Conservation (phyloP, 1,284 basidiomycete genomes). For the Pisolithus thermaeus region DNA sequence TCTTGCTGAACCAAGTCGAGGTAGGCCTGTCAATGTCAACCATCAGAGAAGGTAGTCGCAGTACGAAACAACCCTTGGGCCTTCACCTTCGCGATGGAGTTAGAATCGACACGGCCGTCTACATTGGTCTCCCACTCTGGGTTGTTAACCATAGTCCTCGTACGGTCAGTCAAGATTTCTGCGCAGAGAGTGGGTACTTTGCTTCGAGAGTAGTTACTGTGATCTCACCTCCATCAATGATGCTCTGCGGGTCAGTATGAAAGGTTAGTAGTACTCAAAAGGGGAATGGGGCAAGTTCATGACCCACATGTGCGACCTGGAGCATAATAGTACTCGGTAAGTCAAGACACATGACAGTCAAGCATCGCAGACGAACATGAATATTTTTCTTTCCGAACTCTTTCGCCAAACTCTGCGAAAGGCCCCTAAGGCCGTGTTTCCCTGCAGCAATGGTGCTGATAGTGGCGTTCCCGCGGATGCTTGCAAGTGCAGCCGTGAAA, state of each 20-base stretch:
- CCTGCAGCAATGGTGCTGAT: conserved; percentile 67
- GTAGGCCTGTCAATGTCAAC: conserved; percentile 35
- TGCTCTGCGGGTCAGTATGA: conserved; percentile 32
- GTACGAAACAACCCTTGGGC: neutral
- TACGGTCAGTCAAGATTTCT: conserved; percentile 47
- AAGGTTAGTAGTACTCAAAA: neutral
- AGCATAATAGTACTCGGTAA: conserved; percentile 3
- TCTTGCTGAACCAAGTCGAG: conserved; percentile 54
- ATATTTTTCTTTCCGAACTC: conserved; percentile 79
- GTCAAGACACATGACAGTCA: neutral
- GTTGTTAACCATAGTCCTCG: conserved; percentile 21
- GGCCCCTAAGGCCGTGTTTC: conserved; percentile 60
- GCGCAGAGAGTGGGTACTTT: neutral
- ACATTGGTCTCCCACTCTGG: conserved; percentile 42
- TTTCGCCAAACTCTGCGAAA: conserved; percentile 72
- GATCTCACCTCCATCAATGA: conserved; percentile 52
- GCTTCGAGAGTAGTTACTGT: neutral
- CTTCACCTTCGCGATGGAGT: conserved; percentile 54
- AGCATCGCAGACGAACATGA: conserved; percentile 42
- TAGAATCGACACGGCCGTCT: conserved; percentile 48
- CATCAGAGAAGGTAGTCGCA: conserved; percentile 10
- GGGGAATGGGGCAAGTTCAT: neutral
- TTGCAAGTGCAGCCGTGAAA: conserved; percentile 75
- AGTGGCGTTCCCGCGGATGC: conserved; percentile 54
- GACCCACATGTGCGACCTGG: conserved; percentile 59